Evolutionary conservation across 1,139 yeast genomes (phyloP), one percentile per base, ranked within the genome.

Genomic region (Saccharomyces hybrid): DNA sequence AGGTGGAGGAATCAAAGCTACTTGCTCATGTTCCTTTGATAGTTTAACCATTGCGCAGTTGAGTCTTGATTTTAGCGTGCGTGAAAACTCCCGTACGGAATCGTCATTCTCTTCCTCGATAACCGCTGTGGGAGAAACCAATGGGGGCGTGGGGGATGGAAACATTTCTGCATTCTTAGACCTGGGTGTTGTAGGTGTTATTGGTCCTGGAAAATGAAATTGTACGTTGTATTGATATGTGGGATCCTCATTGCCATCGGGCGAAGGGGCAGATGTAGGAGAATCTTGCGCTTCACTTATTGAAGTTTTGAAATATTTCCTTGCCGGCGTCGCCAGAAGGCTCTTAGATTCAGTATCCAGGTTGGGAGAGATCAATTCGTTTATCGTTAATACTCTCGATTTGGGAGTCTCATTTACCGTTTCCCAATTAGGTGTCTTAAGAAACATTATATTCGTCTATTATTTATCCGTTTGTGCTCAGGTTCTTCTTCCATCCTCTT

Each of bases 41-140:
- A 76, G 68, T 61, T 77, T 78, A 31, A 76, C 70, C 61, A 75
- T 68, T 5, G 81, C 81, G 63, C 74, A 75, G 52, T 78, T 73
- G 25, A 78, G 66, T 50, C 81, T 67, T n/a, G 80, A 74, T 55
- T 73, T 72, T 47, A 78, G 67, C 54, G 73, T 74, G 26, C 72
- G 65, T 0, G 80, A 74, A 30, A 77, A 68, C 56, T 73, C 73
- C 49, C 75, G 67, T n/a, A 75, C 71, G 23, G 76, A 75, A 54
- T 65, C 69, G 9, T 64, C 65, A 23, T 64, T 63, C 8, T 31
- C 50, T 9, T 25, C 31, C n/a, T 68, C 71, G 44, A 61, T 60
- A 23, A 58, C 53, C 1, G 64, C 62, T 9, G 69, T 64, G 7
- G 76, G 76, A 0, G 75, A 71, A 53, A 69, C 72, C 53, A 73